Base-by-base conservation (phyloP, 306 rosid species). In the Crotalaria pallida region DNA sequence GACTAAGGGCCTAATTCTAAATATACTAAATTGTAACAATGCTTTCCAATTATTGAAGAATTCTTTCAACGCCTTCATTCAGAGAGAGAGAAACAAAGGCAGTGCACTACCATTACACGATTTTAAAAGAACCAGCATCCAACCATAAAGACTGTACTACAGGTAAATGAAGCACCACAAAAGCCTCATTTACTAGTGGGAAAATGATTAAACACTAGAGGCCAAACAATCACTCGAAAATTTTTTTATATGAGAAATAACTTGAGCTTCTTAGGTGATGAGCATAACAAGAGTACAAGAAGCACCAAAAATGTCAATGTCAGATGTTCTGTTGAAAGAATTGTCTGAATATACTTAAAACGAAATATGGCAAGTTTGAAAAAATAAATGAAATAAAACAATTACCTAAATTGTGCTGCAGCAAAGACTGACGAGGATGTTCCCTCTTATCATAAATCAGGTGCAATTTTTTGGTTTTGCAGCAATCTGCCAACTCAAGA, bases 401-500 rank as follows among this genome's bases (percentile, higher is more conserved):
- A 11, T 81, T 80, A 93, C 98, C 98, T 77, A 93, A 78, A 82
- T 93, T 93, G 82, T 93, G 96, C 75, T 93, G 98, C 79, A 93
- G 93, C 83, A 93, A 74, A 67, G 97, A 90, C 86, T 88, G 97
- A 18, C 92, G 80, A 52, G 96, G 90, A 84, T 93, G 98, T 76
- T 88, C 96, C 83, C 98, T 90, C 86, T 88, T 88, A 80, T 93
- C 98, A 82, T 88, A 85, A 67, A 93, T 81, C 59, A 93, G 83
- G 85, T 91, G 98, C 59, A 93, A 77, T 72, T 83, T 93, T 82
- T 74, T 85, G 72, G 98, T 92, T 58, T 85, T 81, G 86, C 98
- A 93, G 82, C 97, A 87, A 80, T 93, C 98, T 74, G 98, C 98
- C 83, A 93, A 84, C 84, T 93, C 98, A 73, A 93, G 92, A 72